These are phyloP conservation scores for Podila horticola DNA, from an alignment of 192 early-diverging fungal species.

Conservation along the genomic window DNA sequence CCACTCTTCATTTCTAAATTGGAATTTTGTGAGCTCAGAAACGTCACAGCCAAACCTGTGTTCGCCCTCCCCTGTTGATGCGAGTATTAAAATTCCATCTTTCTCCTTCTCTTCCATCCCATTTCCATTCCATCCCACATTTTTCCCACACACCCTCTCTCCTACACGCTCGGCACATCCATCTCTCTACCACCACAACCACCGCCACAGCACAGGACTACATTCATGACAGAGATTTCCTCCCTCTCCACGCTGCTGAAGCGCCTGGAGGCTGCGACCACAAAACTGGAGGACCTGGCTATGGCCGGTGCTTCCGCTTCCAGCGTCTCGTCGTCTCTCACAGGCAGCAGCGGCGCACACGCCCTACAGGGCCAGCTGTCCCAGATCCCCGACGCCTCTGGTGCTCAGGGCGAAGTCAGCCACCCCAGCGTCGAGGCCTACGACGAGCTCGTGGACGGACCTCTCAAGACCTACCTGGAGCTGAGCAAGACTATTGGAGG, in stretches of 20 bases:
- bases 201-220: not conserved
- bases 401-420: conserved; percentile 32
- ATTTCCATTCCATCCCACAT: not conserved
- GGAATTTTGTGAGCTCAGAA: too few relatives aligned
- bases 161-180: too few relatives aligned
- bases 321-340: conserved; percentile 49
- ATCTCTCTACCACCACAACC: too few relatives aligned
- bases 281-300: conserved; percentile 89
- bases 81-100: not conserved
- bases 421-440: conserved; percentile 64
- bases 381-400: conserved; percentile 46
- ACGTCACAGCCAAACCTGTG: too few relatives aligned
- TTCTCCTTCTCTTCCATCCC: not conserved
- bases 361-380: conserved; percentile 47
- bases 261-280: conserved; percentile 92
- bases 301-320: conserved; percentile 60
- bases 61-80: not conserved
- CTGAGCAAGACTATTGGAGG: conserved; percentile 64
- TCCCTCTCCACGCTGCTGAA: conserved; percentile 81
- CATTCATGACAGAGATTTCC: conserved; percentile 62
- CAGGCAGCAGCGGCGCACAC: conserved; percentile 43
- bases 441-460: conserved; percentile 58
- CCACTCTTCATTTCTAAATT: too few relatives aligned
- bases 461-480: conserved; percentile 57
- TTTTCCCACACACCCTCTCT: not conserved